Evolutionary conservation across 257 asterid genomes (phyloP).

Genomic region (Datura wrightii): DNA sequence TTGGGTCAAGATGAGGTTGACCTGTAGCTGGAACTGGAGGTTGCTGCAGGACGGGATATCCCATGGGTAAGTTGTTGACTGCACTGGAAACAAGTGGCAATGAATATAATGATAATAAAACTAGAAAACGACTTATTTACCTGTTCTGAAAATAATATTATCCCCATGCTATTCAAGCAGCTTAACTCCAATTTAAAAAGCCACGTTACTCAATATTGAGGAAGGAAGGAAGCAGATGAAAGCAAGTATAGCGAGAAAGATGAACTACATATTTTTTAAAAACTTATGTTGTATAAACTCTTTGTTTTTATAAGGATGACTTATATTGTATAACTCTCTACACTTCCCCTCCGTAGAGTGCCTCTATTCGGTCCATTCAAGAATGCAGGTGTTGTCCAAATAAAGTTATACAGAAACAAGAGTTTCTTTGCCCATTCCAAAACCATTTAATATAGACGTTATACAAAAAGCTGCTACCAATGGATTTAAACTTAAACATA

Average conservation of each 20-base stretch:
- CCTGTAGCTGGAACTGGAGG: constrained; percentile 72
- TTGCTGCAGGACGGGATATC: constrained; percentile 89
- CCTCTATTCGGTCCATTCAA: not conserved
- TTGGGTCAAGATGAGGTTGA: constrained; percentile 81
- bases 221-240: not conserved
- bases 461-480: not conserved
- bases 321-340: not conserved
- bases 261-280: not conserved
- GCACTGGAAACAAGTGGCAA: constrained; percentile 65
- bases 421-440: not conserved
- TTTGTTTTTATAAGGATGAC: not conserved
- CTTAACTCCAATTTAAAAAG: not conserved
- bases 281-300: not conserved
- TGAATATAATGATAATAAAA: constrained; percentile 42
- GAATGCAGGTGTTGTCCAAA: not conserved
- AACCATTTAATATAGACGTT: not conserved
- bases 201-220: not conserved
- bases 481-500: not conserved
- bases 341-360: not conserved
- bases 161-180: constrained; percentile 2
- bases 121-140: not conserved
- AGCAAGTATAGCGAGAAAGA: not conserved
- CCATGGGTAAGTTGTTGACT: constrained; percentile 94
- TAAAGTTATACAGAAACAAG: not conserved
- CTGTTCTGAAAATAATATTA: not conserved